Conservation (phyloP, 1,284 basidiomycete species). For the Rhodofomes roseus region DNA sequence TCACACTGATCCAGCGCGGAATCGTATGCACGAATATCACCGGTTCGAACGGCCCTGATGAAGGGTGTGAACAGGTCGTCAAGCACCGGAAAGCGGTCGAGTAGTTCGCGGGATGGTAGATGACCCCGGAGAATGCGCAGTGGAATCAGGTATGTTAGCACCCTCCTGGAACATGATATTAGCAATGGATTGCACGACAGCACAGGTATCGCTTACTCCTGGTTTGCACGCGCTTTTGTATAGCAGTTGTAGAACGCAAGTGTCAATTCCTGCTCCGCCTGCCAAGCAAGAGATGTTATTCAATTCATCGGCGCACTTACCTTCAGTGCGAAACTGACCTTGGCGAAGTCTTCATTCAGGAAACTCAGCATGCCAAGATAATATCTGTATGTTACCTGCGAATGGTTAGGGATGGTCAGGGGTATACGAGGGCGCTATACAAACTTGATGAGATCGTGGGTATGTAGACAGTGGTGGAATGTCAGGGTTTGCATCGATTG, state of each 20-base stretch:
- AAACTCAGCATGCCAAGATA: slow-evolving; percentile 94
- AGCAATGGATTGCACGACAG: background rate
- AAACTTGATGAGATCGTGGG: slow-evolving; percentile 84
- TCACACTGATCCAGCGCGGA: slow-evolving; percentile 66
- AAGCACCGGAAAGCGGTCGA: slow-evolving; percentile 72
- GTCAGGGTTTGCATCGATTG: slow-evolving; percentile 82
- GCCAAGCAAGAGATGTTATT: background rate
- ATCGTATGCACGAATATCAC: slow-evolving; percentile 84
- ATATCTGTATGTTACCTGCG: slow-evolving; percentile 86
- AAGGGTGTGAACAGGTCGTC: slow-evolving; percentile 78
- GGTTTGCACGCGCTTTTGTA: slow-evolving; percentile 62
- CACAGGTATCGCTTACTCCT: slow-evolving; percentile 56
- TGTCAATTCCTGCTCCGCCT: slow-evolving; percentile 82
- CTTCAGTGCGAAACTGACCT: slow-evolving; percentile 38
- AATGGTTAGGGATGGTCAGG: background rate
- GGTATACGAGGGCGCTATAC: slow-evolving; percentile 18
- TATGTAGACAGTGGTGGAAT: slow-evolving; percentile 76
- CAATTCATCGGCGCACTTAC: background rate
- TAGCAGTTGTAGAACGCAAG: slow-evolving; percentile 84
- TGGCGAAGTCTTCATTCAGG: slow-evolving; percentile 86
- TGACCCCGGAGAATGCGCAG: slow-evolving; percentile 84
- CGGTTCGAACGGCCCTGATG: slow-evolving; percentile 69
- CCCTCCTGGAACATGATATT: slow-evolving; percentile 55
- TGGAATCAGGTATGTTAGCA: slow-evolving; percentile 88
- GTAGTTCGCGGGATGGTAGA: slow-evolving; percentile 68